Percentiles rank a stretch among this genome's conserved stretches.
Conservation (phyloP, 306 rosid species). For the Castanea crenata region DNA sequence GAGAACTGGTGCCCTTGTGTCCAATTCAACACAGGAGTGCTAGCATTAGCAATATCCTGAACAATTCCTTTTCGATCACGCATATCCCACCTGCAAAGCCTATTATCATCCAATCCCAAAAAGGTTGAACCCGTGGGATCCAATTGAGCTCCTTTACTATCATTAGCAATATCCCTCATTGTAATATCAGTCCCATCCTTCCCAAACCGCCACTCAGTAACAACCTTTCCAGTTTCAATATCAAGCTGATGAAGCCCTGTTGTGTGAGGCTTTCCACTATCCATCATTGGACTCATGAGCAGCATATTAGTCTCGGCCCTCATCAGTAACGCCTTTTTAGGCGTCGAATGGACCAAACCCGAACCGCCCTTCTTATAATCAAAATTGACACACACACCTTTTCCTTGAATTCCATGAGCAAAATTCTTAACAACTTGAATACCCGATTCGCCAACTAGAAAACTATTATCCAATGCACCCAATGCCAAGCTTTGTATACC, state of each 20-base stretch:
- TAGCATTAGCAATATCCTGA: conserved; percentile 69
- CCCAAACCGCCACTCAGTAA: conserved; percentile 85
- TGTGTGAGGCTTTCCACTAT: conserved; percentile 66
- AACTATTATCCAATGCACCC: conserved; percentile 95
- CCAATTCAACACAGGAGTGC: conserved; percentile 80
- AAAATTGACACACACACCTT: conserved; percentile 81
- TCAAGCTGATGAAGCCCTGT: conserved; percentile 89
- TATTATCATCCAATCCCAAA: conserved; percentile 89
- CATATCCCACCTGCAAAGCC: conserved; percentile 99
- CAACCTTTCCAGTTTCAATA: conserved; percentile 87
- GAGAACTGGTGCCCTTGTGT: conserved; percentile 94
- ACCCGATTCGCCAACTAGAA: conserved; percentile 79
- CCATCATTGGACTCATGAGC: conserved; percentile 80
- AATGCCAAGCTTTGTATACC: conserved; percentile 91
- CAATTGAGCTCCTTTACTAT: conserved; percentile 85
- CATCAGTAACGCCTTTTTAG: conserved; percentile 88
- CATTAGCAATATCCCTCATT: conserved; percentile 92
- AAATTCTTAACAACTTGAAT: conserved; percentile 94
- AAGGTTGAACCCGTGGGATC: conserved; percentile 96
- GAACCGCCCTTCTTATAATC: conserved; percentile 27
- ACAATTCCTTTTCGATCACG: conserved; percentile 89
- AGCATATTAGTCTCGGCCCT: conserved; percentile 96
- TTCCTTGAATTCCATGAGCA: conserved; percentile 83
- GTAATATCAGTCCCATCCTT: conserved; percentile 92
- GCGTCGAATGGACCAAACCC: conserved; percentile 45